Evolutionary conservation across 495 filamentous ascomycete genomes (phyloP).

Genomic region (Xylaria cubensis): DNA sequence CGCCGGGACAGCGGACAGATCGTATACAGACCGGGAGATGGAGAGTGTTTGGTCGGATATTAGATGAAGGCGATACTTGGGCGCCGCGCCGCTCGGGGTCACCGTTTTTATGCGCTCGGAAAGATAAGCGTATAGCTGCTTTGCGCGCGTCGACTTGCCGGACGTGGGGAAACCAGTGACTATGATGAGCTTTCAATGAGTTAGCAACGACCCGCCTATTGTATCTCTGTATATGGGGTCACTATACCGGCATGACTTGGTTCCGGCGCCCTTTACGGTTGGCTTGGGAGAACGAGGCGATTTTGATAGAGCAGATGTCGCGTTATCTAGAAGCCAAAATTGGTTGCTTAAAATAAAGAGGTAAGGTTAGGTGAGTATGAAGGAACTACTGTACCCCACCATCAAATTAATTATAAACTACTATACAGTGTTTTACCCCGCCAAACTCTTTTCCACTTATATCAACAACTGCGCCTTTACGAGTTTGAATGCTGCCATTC

Average conservation of each 20-base stretch:
- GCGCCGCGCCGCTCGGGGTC: conserved; percentile 41
- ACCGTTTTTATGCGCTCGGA: conserved; percentile 55
- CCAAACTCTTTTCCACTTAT: conserved; percentile 6
- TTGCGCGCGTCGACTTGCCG: conserved; percentile 87
- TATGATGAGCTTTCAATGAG: conserved; percentile 75
- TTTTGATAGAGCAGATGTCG: not conserved
- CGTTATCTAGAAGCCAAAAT: not conserved
- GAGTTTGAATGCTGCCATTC: not conserved
- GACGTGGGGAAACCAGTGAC: conserved; percentile 92
- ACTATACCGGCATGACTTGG: conserved; percentile 26
- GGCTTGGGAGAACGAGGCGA: not conserved
- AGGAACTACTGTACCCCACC: conserved; percentile 9
- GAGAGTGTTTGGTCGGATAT: conserved; percentile 72
- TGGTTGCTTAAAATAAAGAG: not conserved
- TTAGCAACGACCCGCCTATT: not conserved
- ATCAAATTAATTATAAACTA: not conserved
- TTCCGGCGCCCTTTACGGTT: not conserved
- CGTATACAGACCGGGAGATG: conserved; percentile 68
- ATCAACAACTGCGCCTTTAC: not conserved
- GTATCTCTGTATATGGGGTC: not conserved
- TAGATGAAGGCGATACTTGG: conserved; percentile 65
- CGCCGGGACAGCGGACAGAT: conserved; percentile 55
- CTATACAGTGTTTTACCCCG: not conserved
- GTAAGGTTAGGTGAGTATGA: not conserved
- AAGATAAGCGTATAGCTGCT: conserved; percentile 76